Base-by-base conservation (phyloP, 1,284 basidiomycete species). In the Apiotrichum montevideense region DNA sequence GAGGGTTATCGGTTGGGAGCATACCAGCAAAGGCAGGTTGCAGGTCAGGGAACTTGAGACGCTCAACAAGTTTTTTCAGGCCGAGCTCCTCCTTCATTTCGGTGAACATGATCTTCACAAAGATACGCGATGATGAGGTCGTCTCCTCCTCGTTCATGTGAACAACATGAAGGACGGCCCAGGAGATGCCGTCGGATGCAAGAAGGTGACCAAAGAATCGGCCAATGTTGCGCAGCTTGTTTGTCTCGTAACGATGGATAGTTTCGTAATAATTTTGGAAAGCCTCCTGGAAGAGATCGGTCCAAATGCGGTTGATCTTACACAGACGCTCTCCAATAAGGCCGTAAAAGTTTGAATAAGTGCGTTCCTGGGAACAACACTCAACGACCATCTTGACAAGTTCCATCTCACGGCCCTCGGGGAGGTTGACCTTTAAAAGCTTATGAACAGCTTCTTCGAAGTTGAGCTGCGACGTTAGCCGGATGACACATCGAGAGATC, bases 401-500 rank as follows among this genome's bases (percentile, higher is more conserved):
- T 76, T 98, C 95, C 67, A 92, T 89, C 88, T 98, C 95, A 73
- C 95, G 85, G 0, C 94, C 94, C 71, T 94, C 91, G 51, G 85
- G 81, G 15, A 98, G 80, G 63, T 95, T 87, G 34, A 98, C 85
- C 77, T 96, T 97, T 67, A 98, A 83, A 35, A 98, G 79, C 76
- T 98, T 98, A 79, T 98, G 95, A 0, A 97, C 94, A 0, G 94
- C 94, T 85, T 98, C 95, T 76, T 98, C 95, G 72, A 95, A 98
- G 78, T 91, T 94, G 59, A 96, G 83, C 56, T 74, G 73, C 34
- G 41, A 29, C 35, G 46, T 39, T 13, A 52, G 46, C 29, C 15
- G 14, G 5, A 40, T n/a, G 14, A 1, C 4, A 9, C 6, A 64
- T 74, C 64, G 6, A 44, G 6, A 44, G 8, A 11, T 21, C 6